phyloP scores from a whole-genome alignment of 495 filamentous ascomycete species.

The Acidomyces sp. region DNA sequence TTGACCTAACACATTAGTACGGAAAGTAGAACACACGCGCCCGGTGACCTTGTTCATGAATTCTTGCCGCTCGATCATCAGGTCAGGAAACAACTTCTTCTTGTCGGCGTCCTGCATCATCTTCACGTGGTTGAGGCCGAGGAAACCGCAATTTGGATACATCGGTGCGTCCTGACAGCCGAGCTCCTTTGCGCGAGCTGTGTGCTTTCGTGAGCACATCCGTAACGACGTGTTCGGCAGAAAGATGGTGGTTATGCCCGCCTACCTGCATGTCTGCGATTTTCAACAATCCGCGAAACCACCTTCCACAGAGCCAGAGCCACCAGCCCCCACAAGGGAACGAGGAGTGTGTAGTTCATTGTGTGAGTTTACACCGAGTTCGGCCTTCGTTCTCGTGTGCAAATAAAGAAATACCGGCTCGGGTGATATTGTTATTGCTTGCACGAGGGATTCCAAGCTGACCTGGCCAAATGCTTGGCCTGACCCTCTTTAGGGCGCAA shows the following conservation, averaged over 20 bases:
- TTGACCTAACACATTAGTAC: slow-evolving; percentile 3
- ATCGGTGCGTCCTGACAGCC: slow-evolving; percentile 17
- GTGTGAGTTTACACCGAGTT: too few species aligned
- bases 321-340: slow-evolving; percentile 4
- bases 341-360: slow-evolving; percentile 6
- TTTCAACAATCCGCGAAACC: slow-evolving; percentile 1
- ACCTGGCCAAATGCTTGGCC: too few species aligned
- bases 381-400: too few species aligned
- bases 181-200: slow-evolving; percentile 10
- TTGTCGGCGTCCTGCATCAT: slow-evolving; percentile 18
- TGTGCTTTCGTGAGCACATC: neutral
- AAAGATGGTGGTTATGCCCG: neutral
- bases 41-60: slow-evolving; percentile 9
- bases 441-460: too few species aligned
- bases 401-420: too few species aligned
- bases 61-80: slow-evolving; percentile 14
- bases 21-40: slow-evolving; percentile 10
- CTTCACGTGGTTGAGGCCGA: slow-evolving; percentile 19
- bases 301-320: slow-evolving; percentile 5
- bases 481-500: too few species aligned
- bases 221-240: neutral
- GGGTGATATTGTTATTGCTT: too few species aligned
- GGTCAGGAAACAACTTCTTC: slow-evolving; percentile 15
- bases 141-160: slow-evolving; percentile 6
- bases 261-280: slow-evolving; percentile 6